Conservation (phyloP, 371 early-diverging fungal genomes). For the Lichtheimia ramosa region DNA sequence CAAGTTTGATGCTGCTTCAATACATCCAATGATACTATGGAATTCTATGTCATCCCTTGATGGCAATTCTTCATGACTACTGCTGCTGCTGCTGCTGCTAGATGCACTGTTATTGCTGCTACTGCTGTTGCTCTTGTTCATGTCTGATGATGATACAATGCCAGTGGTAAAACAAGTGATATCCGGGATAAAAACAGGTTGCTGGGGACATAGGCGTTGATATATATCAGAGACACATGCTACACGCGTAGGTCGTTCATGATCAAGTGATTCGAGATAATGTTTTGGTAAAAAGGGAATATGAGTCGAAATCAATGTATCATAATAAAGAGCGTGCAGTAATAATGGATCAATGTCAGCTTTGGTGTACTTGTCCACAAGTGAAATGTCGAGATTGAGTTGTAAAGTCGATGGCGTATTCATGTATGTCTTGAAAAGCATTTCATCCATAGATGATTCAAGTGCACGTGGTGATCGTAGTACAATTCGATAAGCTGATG, state of each 20-base stretch:
- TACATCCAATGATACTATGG: conserved; percentile 23
- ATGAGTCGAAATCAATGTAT: conserved; percentile 30
- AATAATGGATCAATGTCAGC: conserved; percentile 30
- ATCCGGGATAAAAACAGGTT: background rate
- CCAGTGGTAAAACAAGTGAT: background rate
- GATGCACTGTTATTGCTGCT: no score
- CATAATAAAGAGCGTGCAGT: conserved; percentile 29
- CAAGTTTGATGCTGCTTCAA: conserved; percentile 26
- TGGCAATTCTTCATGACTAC: background rate
- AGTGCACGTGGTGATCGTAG: conserved; percentile 26
- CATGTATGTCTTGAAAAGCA: conserved; percentile 26
- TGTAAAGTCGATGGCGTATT: conserved; percentile 33
- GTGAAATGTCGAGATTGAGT: conserved; percentile 17
- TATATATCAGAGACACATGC: conserved; percentile 27
- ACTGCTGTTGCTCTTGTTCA: background rate
- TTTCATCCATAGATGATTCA: conserved; percentile 22
- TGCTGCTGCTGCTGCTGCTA: background rate
- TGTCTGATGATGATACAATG: background rate
- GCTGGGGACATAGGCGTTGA: conserved; percentile 10
- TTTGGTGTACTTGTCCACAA: conserved; percentile 9
- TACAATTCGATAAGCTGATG: conserved; percentile 28
- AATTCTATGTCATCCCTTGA: conserved; percentile 15
- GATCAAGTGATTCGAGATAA: conserved; percentile 25
- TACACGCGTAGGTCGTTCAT: conserved; percentile 16
- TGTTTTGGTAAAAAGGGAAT: conserved; percentile 38